These are phyloP conservation scores for Phyllosticta paracitricarpa DNA, from an alignment of 2,329 filamentous ascomycete species.

Conservation along the genomic window DNA sequence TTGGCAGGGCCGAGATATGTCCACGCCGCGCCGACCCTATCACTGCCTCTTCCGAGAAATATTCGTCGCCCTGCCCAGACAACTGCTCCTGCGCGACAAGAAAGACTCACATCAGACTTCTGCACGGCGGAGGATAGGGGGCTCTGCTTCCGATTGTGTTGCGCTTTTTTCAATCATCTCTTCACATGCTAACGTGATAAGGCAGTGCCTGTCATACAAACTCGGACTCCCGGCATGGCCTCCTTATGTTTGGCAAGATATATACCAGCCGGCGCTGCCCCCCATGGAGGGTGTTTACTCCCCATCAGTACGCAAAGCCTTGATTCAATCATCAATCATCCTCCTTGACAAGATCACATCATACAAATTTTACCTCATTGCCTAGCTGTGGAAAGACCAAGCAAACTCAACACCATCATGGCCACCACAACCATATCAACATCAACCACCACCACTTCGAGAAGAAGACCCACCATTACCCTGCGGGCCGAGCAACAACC, in stretches of 20 bases:
- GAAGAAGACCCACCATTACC: slow-evolving; percentile 1
- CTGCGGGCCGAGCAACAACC: slow-evolving; percentile 3
- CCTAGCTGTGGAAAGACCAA: background rate
- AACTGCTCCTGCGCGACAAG: background rate
- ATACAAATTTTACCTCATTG: background rate
- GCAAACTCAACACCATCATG: slow-evolving; percentile 32
- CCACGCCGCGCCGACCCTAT: background rate
- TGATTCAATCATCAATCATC: background rate
- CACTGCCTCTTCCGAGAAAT: background rate
- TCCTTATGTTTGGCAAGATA: background rate
- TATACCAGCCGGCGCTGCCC: slow-evolving; percentile 1
- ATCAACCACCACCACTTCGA: slow-evolving; percentile 11
- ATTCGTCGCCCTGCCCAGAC: background rate
- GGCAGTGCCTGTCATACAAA: background rate
- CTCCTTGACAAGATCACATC: background rate
- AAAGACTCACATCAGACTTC: background rate
- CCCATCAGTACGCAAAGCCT: background rate
- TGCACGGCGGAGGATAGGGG: background rate
- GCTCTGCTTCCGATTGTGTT: background rate
- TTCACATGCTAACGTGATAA: background rate
- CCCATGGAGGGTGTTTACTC: background rate
- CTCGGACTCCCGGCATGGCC: background rate
- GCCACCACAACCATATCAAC: slow-evolving; percentile 31
- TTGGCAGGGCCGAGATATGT: background rate
- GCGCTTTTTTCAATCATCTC: background rate